Evolutionary conservation across 306 rosid genomes (phyloP), one percentile per base, ranked within the genome.

Genomic region (Glycine tomentella): DNA sequence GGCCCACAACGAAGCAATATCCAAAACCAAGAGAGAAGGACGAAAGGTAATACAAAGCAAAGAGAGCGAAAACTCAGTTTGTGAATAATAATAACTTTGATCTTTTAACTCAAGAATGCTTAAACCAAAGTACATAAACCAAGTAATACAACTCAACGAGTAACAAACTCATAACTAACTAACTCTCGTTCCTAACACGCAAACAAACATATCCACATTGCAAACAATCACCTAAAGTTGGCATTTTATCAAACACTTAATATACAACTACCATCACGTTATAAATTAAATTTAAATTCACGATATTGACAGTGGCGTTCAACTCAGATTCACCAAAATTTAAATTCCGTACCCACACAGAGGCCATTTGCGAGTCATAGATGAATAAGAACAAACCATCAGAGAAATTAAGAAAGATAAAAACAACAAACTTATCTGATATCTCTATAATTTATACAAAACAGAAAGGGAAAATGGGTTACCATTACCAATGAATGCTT

Each of bases 161-260:
- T 9, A 44, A 67, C 34, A 4, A 44, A 46, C 74, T 45, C 40
- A 44, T 20, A 20, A 4, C 74, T 0, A 69, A 46, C 5, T 45
- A 66, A 16, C 34, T 1, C 51, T 15, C 46, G 13, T 69, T 46
- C 56, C 74, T 69, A 2, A 44, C 38, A 10, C 16, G 34, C 14
- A n/a, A 69, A 7, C 11, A 2, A 3, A 45, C 56, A 46, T 2
- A 10, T 45, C 17, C 40, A 46, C 15, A 69, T 8, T 4, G 14
- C 72, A 67, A 3, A 44, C n/a, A 45, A 10, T 46, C 12, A 31
- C 25, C 76, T 11, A 25, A 71, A 51, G 63, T 51, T n/a, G 61
- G 31, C 46, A 51, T 71, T 71, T 71, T 31, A 71, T 50, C 75
- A 50, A 71, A 50, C 75, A 71, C 12, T 20, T 46, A 3, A 4